phyloP scores from a whole-genome alignment of 73 alveolate genomes.

The Stentor coeruleus region DNA sequence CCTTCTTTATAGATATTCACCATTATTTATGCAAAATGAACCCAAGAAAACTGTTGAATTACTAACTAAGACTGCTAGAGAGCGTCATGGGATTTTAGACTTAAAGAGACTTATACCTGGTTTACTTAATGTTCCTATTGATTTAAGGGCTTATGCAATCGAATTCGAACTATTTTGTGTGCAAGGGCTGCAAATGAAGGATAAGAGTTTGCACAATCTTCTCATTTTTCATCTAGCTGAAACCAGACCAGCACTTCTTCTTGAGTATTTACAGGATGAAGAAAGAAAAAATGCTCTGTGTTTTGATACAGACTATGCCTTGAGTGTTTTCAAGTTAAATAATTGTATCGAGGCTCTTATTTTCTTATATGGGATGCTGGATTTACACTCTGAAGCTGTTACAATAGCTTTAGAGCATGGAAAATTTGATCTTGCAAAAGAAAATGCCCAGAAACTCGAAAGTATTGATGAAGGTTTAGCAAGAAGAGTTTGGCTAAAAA shows the following conservation, averaged over 20 bases:
- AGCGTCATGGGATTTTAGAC: conserved; percentile 57
- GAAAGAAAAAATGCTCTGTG: conserved; percentile 50
- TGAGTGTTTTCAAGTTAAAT: conserved; percentile 83
- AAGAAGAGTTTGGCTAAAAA: conserved; percentile 92
- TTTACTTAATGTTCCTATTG: conserved; percentile 74
- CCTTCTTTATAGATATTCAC: conserved; percentile 81
- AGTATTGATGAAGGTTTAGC: conserved; percentile 70
- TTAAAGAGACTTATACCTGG: conserved; percentile 83
- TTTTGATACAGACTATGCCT: conserved; percentile 94
- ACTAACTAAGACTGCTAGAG: conserved; percentile 49
- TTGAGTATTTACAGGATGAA: conserved; percentile 64
- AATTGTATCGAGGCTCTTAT: conserved; percentile 70
- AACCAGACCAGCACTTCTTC: conserved; percentile 57
- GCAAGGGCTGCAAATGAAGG: conserved; percentile 53
- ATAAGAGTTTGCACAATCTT: conserved; percentile 83
- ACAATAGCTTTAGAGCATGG: conserved; percentile 79
- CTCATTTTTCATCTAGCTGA: conserved; percentile 80
- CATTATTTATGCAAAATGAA: conserved; percentile 76
- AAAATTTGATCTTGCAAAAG: conserved; percentile 87
- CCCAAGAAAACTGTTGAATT: conserved; percentile 74
- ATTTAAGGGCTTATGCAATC: conserved; percentile 59
- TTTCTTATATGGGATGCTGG: conserved; percentile 84
- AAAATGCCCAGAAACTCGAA: conserved; percentile 82
- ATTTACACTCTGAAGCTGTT: conserved; percentile 93
- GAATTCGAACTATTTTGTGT: conserved; percentile 52